A percentile compares a stretch with the other conserved stretches of the same genome.
phyloP scores from a whole-genome alignment of 2,329 filamentous ascomycete genomes.

The Thielaviopsis populi region DNA sequence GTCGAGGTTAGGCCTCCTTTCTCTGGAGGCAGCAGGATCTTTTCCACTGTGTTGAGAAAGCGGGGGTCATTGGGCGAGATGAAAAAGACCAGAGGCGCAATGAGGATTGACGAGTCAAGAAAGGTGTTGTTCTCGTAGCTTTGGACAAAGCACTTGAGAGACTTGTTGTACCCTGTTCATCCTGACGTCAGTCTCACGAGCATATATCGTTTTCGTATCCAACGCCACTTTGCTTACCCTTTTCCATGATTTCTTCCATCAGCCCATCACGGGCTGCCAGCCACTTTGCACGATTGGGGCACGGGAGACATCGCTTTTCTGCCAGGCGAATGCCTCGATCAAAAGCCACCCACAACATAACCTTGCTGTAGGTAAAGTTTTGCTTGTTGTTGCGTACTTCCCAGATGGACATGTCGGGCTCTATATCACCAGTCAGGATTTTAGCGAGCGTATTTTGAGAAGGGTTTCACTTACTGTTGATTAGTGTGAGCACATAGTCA shows the following conservation, averaged over 20 bases:
- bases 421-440: constrained; percentile 22
- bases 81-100: constrained; percentile 67
- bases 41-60: constrained; percentile 56
- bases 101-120: constrained; percentile 59
- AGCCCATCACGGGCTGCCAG: constrained; percentile 48
- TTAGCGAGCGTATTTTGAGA: not conserved
- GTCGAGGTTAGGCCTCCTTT: constrained; percentile 62
- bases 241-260: constrained; percentile 66
- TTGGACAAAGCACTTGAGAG: constrained; percentile 56
- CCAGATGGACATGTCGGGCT: constrained; percentile 72
- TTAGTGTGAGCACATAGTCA: constrained; percentile 57
- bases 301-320: constrained; percentile 62
- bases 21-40: constrained; percentile 56
- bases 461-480: constrained; percentile 32
- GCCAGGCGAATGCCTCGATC: constrained; percentile 59
- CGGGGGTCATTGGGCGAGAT: constrained; percentile 62
- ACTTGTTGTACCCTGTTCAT: constrained; percentile 47
- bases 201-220: not conserved
- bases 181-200: not conserved
- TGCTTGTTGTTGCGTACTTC: constrained; percentile 63
- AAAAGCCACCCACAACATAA: constrained; percentile 72
- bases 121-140: constrained; percentile 58
- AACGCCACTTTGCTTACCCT: constrained; percentile 27
- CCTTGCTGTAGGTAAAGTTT: constrained; percentile 67
- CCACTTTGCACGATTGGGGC: constrained; percentile 54